Conservation (phyloP, 202 grass and related monocot species). For the Digitaria exilis region DNA sequence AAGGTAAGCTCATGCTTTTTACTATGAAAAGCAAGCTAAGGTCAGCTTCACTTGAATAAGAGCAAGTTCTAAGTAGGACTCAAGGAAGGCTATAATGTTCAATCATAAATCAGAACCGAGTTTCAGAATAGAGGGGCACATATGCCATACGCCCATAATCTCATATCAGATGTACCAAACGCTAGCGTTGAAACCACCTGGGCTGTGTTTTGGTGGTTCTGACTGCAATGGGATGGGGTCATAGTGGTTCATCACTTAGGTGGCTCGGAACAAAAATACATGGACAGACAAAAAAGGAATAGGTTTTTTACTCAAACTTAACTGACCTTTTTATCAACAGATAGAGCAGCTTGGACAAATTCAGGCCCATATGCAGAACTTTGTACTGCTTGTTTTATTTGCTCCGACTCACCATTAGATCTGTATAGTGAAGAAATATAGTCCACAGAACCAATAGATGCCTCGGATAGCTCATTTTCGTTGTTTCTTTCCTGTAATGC, state of each 20-base stretch:
- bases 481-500: slow-evolving; percentile 48
- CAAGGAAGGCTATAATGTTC: background rate
- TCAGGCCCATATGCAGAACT: slow-evolving; percentile 78
- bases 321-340: slow-evolving; percentile 84
- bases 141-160: background rate
- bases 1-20: background rate
- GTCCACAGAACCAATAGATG: slow-evolving; percentile 91
- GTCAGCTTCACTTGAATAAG: background rate
- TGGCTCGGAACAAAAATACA: slow-evolving; percentile 9
- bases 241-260: background rate
- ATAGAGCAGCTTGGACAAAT: slow-evolving; percentile 92
- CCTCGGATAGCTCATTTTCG: slow-evolving; percentile 63
- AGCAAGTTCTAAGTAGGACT: slow-evolving; percentile 5
- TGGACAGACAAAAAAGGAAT: background rate
- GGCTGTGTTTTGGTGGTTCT: background rate
- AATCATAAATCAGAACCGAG: slow-evolving; percentile 12
- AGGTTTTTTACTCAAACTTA: slow-evolving; percentile 7
- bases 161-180: background rate
- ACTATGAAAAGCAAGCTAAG: background rate
- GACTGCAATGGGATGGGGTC: background rate
- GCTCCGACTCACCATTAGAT: slow-evolving; percentile 77
- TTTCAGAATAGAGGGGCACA: background rate
- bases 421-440: slow-evolving; percentile 83
- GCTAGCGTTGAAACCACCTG: background rate
- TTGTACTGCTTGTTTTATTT: slow-evolving; percentile 73